Percentiles rank a stretch among this genome's conserved stretches.
These are phyloP conservation scores for Saturnispora quitensis DNA, from an alignment of 805 yeast genomes.

Conservation along the genomic window DNA sequence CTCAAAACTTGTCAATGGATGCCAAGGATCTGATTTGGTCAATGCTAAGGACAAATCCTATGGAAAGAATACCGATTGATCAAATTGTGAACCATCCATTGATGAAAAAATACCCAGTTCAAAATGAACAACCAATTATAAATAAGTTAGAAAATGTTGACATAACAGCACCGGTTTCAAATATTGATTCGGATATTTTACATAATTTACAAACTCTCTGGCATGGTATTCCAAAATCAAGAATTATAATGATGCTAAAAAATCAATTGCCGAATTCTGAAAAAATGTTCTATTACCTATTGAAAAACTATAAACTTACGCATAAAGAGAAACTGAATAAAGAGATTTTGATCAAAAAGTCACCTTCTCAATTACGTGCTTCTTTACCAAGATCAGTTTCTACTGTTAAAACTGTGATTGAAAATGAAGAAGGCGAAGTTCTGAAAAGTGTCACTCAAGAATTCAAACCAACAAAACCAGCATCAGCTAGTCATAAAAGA, in stretches of 20 bases:
- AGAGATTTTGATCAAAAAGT: constrained; percentile 2
- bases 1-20: constrained; percentile 49
- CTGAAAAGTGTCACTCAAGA: constrained; percentile 17
- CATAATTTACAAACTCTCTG: constrained; percentile 48
- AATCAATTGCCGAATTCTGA: constrained; percentile 23
- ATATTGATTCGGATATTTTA: constrained; percentile 42
- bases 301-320: constrained; percentile 26
- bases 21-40: constrained; percentile 57
- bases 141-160: constrained; percentile 20
- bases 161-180: constrained; percentile 18
- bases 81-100: constrained; percentile 55
- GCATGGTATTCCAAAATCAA: constrained; percentile 39
- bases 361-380: not conserved
- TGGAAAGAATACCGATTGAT: constrained; percentile 57
- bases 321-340: constrained; percentile 12
- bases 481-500: not conserved
- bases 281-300: constrained; percentile 30
- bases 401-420: constrained; percentile 26
- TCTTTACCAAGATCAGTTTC: constrained; percentile 24
- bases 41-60: constrained; percentile 66
- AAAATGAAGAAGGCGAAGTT: constrained; percentile 27
- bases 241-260: constrained; percentile 23
- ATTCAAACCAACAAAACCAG: not conserved
- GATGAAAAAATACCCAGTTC: constrained; percentile 41
- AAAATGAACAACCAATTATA: constrained; percentile 20